phyloP scores from a whole-genome alignment of 345 rosid genomes.

The Gossypium longicalyx region DNA sequence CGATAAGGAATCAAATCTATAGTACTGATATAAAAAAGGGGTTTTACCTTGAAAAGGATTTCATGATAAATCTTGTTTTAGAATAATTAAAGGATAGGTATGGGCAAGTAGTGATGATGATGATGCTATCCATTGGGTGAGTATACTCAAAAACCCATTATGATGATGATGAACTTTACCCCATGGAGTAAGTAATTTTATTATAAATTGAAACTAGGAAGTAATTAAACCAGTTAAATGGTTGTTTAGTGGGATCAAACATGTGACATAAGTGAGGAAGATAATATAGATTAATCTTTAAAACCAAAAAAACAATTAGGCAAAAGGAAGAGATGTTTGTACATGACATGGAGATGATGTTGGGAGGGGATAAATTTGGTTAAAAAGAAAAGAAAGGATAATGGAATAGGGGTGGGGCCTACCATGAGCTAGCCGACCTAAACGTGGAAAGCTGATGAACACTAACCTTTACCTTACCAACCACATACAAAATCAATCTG shows the following conservation, averaged over 20 bases:
- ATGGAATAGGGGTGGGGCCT: too few species aligned
- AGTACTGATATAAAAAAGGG: background rate
- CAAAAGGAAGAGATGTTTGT: background rate
- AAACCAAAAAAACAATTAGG: background rate
- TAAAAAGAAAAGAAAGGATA: too few species aligned
- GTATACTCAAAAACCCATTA: background rate
- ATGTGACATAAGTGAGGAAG: slow-evolving; percentile 2
- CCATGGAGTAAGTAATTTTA: background rate
- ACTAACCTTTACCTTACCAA: slow-evolving; percentile 6
- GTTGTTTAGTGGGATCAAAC: slow-evolving; percentile 16
- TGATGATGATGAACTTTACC: background rate
- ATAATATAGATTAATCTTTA: slow-evolving; percentile 20
- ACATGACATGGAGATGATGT: background rate
- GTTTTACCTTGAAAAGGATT: background rate
- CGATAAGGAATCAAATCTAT: slow-evolving; percentile 16
- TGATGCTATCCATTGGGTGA: background rate
- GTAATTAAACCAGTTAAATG: background rate
- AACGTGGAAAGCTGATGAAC: slow-evolving; percentile 15
- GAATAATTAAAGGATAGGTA: slow-evolving; percentile 10
- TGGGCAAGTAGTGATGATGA: background rate
- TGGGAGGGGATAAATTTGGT: too few species aligned
- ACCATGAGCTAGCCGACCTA: background rate
- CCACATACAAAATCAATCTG: slow-evolving; percentile 15
- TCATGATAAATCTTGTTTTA: too few species aligned
- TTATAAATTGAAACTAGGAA: background rate